Evolutionary conservation across 1,284 basidiomycete genomes (phyloP).

Genomic region (Irpex sp.): DNA sequence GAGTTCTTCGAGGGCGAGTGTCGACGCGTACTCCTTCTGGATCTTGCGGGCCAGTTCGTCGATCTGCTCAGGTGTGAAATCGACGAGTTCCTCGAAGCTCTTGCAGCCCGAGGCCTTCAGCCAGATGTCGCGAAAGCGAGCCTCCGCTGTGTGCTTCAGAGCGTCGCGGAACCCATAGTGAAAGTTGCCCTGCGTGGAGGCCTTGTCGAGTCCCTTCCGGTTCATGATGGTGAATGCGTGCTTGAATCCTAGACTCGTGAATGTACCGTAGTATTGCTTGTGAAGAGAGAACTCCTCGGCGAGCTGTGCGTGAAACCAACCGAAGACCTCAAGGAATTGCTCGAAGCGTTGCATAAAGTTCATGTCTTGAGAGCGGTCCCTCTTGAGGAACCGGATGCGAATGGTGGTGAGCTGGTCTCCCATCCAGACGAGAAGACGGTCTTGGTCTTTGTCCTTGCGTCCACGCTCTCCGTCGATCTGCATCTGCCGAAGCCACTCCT

Average conservation of each 20-base stretch:
- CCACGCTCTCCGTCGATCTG: constrained; percentile 7
- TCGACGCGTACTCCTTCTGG: background rate
- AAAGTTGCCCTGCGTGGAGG: constrained; percentile 23
- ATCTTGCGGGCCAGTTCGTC: constrained; percentile 14
- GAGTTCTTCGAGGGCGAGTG: background rate
- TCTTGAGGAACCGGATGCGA: constrained; percentile 16
- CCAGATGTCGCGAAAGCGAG: constrained; percentile 27
- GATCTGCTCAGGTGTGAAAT: constrained; percentile 19
- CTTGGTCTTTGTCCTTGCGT: constrained; percentile 1
- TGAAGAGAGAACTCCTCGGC: constrained; percentile 15
- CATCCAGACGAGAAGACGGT: constrained; percentile 14
- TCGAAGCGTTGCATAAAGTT: constrained; percentile 19
- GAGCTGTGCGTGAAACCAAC: constrained; percentile 21
- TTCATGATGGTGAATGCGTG: constrained; percentile 12
- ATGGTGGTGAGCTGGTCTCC: constrained; percentile 23
- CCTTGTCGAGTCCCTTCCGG: constrained; percentile 10
- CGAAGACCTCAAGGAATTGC: constrained; percentile 15
- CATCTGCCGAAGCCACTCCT: constrained; percentile 18
- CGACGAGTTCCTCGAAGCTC: constrained; percentile 18
- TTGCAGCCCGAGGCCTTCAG: constrained; percentile 12
- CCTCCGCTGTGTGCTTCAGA: constrained; percentile 25
- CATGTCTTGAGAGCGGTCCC: constrained; percentile 15
- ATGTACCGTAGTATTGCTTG: constrained; percentile 17
- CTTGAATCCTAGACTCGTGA: constrained; percentile 3
- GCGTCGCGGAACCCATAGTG: constrained; percentile 27